Evolutionary conservation across 108 stramenopile genomes (phyloP).

Genomic region (Cylindrotheca closterium): DNA sequence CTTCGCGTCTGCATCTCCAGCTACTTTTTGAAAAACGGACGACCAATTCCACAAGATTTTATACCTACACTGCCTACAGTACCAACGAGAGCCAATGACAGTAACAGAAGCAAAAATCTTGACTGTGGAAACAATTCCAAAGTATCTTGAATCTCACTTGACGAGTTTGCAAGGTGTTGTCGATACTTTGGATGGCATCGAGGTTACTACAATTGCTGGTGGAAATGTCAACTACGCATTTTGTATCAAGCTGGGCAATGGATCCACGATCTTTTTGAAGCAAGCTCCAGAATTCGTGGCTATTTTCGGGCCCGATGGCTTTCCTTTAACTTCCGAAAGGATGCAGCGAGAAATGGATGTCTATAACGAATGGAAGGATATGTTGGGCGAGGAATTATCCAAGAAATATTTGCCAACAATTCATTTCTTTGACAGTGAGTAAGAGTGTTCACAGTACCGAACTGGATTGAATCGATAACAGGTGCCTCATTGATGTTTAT

Average conservation of each 20-base stretch:
- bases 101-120: conserved; percentile 36
- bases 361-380: conserved; percentile 54
- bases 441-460: neutral
- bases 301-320: conserved; percentile 74
- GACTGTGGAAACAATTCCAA: conserved; percentile 62
- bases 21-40: too few relatives aligned
- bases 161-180: conserved; percentile 35
- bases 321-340: conserved; percentile 65
- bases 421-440: conserved; percentile 69
- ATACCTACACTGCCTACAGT: too few relatives aligned
- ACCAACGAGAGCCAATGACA: conserved; percentile 27
- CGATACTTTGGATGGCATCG: conserved; percentile 18
- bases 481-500: neutral
- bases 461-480: neutral
- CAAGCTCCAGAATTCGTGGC: conserved; percentile 83
- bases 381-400: conserved; percentile 45
- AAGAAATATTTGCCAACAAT: conserved; percentile 59
- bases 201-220: conserved; percentile 61
- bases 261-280: conserved; percentile 69
- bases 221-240: conserved; percentile 89
- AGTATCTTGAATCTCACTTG: conserved; percentile 50
- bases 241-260: conserved; percentile 44
- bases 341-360: conserved; percentile 71
- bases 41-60: too few relatives aligned
- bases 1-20: too few relatives aligned